Conservation (phyloP, 495 filamentous ascomycete genomes). For the Penicillium verhagenii region DNA sequence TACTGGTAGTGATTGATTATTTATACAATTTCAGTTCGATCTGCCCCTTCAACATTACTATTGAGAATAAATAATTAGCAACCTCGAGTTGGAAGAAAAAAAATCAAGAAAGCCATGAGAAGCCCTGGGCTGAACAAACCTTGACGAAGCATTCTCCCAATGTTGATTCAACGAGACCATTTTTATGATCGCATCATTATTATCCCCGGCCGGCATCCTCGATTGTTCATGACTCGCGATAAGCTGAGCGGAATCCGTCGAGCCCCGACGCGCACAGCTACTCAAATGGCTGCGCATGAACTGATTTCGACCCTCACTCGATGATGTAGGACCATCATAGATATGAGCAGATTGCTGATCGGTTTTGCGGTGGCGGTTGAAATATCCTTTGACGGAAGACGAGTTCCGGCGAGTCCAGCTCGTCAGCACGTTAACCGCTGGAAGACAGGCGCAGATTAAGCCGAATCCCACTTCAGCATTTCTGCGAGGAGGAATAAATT, state of each 20-base stretch:
- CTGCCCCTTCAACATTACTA: too few species aligned
- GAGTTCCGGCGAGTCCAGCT: background rate
- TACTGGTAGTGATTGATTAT: too few species aligned
- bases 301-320: background rate
- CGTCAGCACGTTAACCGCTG: background rate
- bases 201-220: background rate
- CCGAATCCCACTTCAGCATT: slow-evolving; percentile 7
- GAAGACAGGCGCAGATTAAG: slow-evolving; percentile 7
- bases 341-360: background rate
- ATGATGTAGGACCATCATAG: background rate
- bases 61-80: background rate
- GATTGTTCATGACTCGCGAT: background rate
- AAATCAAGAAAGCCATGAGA: background rate
- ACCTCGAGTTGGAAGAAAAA: background rate
- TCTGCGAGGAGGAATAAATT: background rate
- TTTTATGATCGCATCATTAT: slow-evolving; percentile 2
- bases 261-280: background rate
- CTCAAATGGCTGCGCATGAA: background rate
- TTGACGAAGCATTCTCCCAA: slow-evolving; percentile 4
- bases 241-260: background rate
- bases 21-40: too few species aligned
- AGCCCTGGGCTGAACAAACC: background rate
- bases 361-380: background rate
- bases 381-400: background rate
- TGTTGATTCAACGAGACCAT: slow-evolving; percentile 6